Evolutionary conservation across 257 asterid species (phyloP).

Genomic region (Solanum neorickii): DNA sequence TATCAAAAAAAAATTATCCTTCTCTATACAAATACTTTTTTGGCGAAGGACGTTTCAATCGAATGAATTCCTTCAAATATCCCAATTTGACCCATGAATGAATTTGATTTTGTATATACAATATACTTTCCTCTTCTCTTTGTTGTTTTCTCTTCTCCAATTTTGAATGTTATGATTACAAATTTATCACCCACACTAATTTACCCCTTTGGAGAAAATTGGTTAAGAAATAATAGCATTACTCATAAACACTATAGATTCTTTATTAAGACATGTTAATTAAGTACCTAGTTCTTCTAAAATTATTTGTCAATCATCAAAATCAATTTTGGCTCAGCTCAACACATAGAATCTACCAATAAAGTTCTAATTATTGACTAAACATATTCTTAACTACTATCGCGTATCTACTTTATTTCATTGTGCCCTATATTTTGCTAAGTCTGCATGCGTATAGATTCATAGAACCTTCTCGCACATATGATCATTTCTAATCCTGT

Average conservation of each 20-base stretch:
- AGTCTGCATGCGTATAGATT: not conserved
- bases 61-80: not conserved
- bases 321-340: not conserved
- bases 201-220: not conserved
- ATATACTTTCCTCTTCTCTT: not conserved
- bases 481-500: not conserved
- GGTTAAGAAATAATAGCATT: not conserved
- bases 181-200: not conserved
- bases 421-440: not conserved
- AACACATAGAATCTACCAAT: not conserved
- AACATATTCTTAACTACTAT: not conserved
- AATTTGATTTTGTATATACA: not conserved
- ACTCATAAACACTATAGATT: not conserved
- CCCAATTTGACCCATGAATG: not conserved
- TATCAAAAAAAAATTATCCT: no score
- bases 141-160: not conserved
- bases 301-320: not conserved
- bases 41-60: not conserved
- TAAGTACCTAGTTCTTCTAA: not conserved
- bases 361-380: no score
- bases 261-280: not conserved
- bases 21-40: not conserved
- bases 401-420: not conserved
- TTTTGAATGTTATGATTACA: not conserved
- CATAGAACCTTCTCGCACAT: not conserved